These are phyloP conservation scores for Epichloe hybrida DNA, from an alignment of 2,329 filamentous ascomycete species.

Conservation along the genomic window DNA sequence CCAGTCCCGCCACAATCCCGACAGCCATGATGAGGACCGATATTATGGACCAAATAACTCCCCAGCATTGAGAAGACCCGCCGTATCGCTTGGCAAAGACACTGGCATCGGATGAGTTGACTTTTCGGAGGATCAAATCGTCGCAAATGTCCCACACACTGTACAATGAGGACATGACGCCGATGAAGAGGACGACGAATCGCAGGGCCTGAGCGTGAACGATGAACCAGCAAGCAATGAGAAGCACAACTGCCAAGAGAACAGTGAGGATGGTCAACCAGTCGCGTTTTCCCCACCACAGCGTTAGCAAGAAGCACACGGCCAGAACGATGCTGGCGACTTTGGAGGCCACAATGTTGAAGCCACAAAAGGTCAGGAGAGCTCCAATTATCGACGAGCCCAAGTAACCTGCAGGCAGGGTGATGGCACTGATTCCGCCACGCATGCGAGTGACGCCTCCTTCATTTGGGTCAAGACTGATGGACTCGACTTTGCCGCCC, in stretches of 20 bases:
- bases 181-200: conserved; percentile 67
- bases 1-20: conserved; percentile 63
- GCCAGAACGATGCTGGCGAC: conserved; percentile 61
- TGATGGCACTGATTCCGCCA: conserved; percentile 56
- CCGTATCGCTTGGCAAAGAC: conserved; percentile 69
- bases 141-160: conserved; percentile 80
- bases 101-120: conserved; percentile 66
- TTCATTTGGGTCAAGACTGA: conserved; percentile 63
- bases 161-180: conserved; percentile 70
- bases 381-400: conserved; percentile 67
- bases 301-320: conserved; percentile 61
- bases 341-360: conserved; percentile 70
- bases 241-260: conserved; percentile 52
- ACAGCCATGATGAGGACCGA: conserved; percentile 57
- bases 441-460: conserved; percentile 68
- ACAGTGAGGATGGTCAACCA: conserved; percentile 66
- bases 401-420: conserved; percentile 64
- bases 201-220: conserved; percentile 58
- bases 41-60: conserved; percentile 63
- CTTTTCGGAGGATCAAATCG: conserved; percentile 66
- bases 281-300: conserved; percentile 71
- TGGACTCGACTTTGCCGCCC: conserved; percentile 60
- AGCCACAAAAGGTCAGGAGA: conserved; percentile 65
- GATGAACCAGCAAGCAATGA: conserved; percentile 71
- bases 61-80: conserved; percentile 70